A percentile compares a stretch with the other conserved stretches of the same genome.
phyloP scores from a whole-genome alignment of 257 asterid species.

The Buddleja alternifolia region DNA sequence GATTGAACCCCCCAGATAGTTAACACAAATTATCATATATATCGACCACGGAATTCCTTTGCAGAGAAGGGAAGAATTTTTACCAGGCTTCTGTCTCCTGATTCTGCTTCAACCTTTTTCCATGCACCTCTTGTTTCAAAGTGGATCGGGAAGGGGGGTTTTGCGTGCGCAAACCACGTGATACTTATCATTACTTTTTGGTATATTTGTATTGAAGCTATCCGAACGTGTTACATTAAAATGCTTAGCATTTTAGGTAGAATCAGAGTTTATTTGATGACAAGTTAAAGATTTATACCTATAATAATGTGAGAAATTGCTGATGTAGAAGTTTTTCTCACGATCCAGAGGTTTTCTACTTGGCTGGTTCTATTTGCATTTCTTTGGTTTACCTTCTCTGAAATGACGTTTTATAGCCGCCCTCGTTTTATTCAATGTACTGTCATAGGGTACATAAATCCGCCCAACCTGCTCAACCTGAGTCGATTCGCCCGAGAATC shows the following conservation, averaged over 20 bases:
- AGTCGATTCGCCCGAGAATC: too few relatives aligned
- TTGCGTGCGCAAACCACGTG: slow-evolving; percentile 22
- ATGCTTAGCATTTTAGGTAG: slow-evolving; percentile 29
- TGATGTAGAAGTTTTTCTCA: not conserved
- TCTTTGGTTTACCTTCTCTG: slow-evolving; percentile 5
- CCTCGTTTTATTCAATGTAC: not conserved
- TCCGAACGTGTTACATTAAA: slow-evolving; percentile 26
- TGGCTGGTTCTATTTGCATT: not conserved
- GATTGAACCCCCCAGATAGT: slow-evolving; percentile 30
- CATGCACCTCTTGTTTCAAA: slow-evolving; percentile 20
- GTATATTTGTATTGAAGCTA: slow-evolving; percentile 34
- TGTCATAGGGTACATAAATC: too few relatives aligned
- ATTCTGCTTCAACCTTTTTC: not conserved
- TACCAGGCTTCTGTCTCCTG: too few relatives aligned
- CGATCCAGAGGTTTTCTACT: not conserved
- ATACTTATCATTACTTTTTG: slow-evolving; percentile 29
- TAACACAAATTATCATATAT: not conserved
- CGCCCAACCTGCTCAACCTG: too few relatives aligned
- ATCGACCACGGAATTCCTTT: slow-evolving; percentile 13
- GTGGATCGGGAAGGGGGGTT: slow-evolving; percentile 29
- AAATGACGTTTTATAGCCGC: not conserved
- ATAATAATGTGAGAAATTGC: too few relatives aligned
- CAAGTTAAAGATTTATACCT: slow-evolving; percentile 19
- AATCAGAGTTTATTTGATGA: slow-evolving; percentile 26
- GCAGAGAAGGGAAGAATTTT: slow-evolving; percentile 13